Percentiles rank a stretch among this genome's conserved stretches.
phyloP scores from a whole-genome alignment of 2,329 filamentous ascomycete species.

The Nemania bipapillata region DNA sequence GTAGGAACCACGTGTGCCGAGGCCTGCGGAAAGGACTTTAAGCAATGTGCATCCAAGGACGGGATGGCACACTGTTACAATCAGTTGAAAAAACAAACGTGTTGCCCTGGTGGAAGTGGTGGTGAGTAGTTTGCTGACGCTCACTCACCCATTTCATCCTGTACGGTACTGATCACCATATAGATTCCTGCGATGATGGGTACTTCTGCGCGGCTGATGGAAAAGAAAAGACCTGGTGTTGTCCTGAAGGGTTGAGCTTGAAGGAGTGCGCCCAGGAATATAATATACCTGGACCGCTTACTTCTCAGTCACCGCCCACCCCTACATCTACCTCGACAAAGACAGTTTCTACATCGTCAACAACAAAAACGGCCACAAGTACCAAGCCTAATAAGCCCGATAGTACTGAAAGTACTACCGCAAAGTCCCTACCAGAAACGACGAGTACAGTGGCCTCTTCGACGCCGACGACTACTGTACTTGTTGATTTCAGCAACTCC shows the following conservation, averaged over 20 bases:
- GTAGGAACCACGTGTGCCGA: constrained; percentile 49
- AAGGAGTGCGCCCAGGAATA: constrained; percentile 65
- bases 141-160: constrained; percentile 28
- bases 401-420: constrained; percentile 26
- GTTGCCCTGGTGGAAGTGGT: constrained; percentile 68
- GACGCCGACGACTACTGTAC: constrained; percentile 10
- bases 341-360: constrained; percentile 1
- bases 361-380: constrained; percentile 4
- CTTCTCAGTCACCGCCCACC: constrained; percentile 56
- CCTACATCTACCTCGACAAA: constrained; percentile 26
- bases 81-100: constrained; percentile 61
- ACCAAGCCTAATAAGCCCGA: constrained; percentile 20
- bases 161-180: constrained; percentile 12
- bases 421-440: constrained; percentile 6
- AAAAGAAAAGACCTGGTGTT: constrained; percentile 67
- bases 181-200: constrained; percentile 69
- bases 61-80: constrained; percentile 69
- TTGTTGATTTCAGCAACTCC: constrained; percentile 6
- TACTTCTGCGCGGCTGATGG: constrained; percentile 71
- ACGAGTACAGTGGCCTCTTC: constrained; percentile 10
- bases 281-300: constrained; percentile 61
- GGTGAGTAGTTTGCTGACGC: constrained; percentile 56
- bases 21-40: constrained; percentile 51
- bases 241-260: constrained; percentile 66
- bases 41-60: constrained; percentile 54